A percentile compares a stretch with the other conserved stretches of the same genome.
Conservation (phyloP, 192 early-diverging fungal genomes). For the Coemansia sp. region DNA sequence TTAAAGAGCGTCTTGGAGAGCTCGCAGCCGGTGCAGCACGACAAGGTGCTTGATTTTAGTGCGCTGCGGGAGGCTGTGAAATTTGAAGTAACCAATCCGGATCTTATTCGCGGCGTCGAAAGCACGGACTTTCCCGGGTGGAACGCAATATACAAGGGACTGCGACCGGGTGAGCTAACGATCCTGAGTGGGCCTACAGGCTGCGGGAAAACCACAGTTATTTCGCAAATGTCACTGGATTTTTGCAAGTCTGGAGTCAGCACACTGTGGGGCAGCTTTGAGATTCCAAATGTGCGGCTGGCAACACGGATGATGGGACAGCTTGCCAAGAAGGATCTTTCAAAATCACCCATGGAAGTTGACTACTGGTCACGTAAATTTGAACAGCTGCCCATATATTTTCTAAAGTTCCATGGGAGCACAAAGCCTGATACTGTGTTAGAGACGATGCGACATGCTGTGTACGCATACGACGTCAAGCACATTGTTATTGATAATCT, state of each 20-base stretch:
- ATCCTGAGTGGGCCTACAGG: slow-evolving; percentile 70
- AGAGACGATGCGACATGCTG: slow-evolving; percentile 65
- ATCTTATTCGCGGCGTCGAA: slow-evolving; percentile 63
- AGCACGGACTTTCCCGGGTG: slow-evolving; percentile 63
- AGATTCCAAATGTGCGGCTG: slow-evolving; percentile 68
- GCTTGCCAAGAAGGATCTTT: slow-evolving; percentile 60
- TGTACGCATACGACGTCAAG: slow-evolving; percentile 68
- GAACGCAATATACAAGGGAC: slow-evolving; percentile 64
- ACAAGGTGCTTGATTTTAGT: slow-evolving; percentile 65
- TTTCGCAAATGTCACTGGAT: slow-evolving; percentile 70
- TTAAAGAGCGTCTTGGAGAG: slow-evolving; percentile 46
- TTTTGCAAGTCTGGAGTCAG: slow-evolving; percentile 66
- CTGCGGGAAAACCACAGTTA: slow-evolving; percentile 69
- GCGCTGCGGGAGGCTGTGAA: slow-evolving; percentile 63
- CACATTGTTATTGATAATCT: slow-evolving; percentile 74
- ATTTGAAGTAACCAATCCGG: slow-evolving; percentile 63
- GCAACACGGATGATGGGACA: slow-evolving; percentile 70
- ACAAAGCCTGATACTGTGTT: slow-evolving; percentile 64
- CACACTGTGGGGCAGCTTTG: slow-evolving; percentile 76
- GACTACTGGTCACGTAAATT: slow-evolving; percentile 63
- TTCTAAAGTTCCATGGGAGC: slow-evolving; percentile 73
- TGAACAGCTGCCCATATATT: slow-evolving; percentile 70
- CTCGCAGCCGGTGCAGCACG: slow-evolving; percentile 59
- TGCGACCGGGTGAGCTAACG: slow-evolving; percentile 68
- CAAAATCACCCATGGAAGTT: slow-evolving; percentile 52